Evolutionary conservation across 2,329 filamentous ascomycete genomes (phyloP), one percentile per base, ranked within the genome.

Genomic region (Pseudocercospora eumusae): DNA sequence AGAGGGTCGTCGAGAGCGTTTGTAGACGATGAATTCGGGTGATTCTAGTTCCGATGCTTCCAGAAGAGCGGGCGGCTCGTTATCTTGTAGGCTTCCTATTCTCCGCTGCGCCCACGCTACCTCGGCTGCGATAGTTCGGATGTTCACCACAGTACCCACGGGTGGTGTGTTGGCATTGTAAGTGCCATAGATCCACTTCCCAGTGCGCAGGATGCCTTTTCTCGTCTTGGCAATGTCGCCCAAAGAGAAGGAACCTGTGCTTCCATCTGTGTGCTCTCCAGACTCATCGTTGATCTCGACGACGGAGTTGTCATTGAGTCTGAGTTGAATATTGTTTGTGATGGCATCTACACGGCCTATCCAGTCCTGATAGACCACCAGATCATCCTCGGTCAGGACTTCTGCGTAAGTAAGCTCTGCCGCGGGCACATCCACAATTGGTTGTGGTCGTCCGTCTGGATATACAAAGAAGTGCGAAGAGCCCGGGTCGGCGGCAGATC

Each of bases 291-390:
- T 75, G 9, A 85, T 77, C 2, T 82, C 78, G 8, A 86, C 84
- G 2, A 86, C 79, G 31, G 78, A 82, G 53, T 80, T 81, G 69
- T 86, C 82, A 6, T 75, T 69, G 11, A 87, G 76, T 45, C 76
- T 79, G 25, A 87, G 64, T 1, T 81, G 77, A 13, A 86, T 76
- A 56, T 82, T 79, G 53, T 82, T 78, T 28, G 78, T 75, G 49
- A 82, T 75, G 2, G 80, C 76, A 56, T 81, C 77, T 4, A 87
- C 78, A 10, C 80, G 73, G 1, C 85, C 85, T 3, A 87, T 70
- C 82, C 84, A 86, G 65, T 83, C 79, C 18, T 80, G 75, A 69
- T 82, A 84, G 11, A 86, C 75, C 21, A 86, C 76, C 31, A 83
- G 75, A 57, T 84, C 81, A 4, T 82, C 82, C 63, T 81, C 79